These are phyloP conservation scores for Populus nigra DNA, from an alignment of 345 rosid genomes.

Conservation along the genomic window DNA sequence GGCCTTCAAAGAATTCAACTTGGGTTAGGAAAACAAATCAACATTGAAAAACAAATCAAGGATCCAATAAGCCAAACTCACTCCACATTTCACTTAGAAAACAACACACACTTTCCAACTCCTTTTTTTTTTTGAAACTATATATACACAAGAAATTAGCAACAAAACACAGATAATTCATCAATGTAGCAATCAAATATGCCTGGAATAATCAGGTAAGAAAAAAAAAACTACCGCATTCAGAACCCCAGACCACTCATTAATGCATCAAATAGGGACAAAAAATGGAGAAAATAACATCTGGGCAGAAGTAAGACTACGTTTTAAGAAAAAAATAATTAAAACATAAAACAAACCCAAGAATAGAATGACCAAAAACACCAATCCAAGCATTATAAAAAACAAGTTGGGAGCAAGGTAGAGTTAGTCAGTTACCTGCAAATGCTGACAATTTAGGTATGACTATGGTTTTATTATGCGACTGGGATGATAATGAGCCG, in stretches of 20 bases:
- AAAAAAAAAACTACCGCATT: background rate
- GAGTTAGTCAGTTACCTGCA: background rate
- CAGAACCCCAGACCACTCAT: background rate
- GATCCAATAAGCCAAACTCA: background rate
- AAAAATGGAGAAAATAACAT: background rate
- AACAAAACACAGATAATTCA: background rate
- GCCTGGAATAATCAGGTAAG: background rate
- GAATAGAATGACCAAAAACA: background rate
- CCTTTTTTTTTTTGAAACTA: background rate
- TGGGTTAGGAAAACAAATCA: background rate
- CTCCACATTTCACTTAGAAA: background rate
- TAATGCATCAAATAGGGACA: background rate
- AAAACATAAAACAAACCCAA: background rate
- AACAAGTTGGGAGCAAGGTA: background rate
- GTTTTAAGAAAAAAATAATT: background rate
- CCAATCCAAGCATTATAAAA: background rate
- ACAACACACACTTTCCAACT: background rate
- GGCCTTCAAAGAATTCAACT: background rate
- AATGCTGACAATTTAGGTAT: background rate
- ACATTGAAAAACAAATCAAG: background rate
- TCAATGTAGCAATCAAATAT: background rate
- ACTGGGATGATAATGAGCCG: background rate
- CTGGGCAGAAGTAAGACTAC: background rate
- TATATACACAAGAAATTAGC: background rate
- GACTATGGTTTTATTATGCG: background rate